phyloP scores from a whole-genome alignment of 2,329 filamentous ascomycete species.

The Escovopsis sp. region DNA sequence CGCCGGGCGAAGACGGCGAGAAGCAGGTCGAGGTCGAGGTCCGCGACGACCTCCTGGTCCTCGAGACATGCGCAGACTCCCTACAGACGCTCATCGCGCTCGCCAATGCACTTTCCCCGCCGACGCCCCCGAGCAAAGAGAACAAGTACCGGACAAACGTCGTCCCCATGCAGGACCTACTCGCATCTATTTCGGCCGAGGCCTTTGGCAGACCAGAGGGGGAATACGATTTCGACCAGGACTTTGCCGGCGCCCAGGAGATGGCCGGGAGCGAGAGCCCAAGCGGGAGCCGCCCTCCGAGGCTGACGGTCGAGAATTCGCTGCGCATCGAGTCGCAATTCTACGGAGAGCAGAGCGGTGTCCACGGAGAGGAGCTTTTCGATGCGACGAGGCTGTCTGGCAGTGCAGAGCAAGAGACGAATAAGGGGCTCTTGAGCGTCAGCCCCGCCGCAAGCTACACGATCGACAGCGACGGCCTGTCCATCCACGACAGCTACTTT shows the following conservation, averaged over 20 bases:
- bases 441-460: slow-evolving; percentile 12
- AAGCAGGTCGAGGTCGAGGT: slow-evolving; percentile 67
- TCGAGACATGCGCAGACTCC: slow-evolving; percentile 94
- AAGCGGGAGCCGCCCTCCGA: too few species aligned
- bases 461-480: slow-evolving; percentile 44
- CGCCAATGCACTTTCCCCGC: slow-evolving; percentile 66
- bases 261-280: slow-evolving; percentile 25
- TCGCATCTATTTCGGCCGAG: slow-evolving; percentile 80
- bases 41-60: slow-evolving; percentile 68
- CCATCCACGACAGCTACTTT: slow-evolving; percentile 69
- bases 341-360: slow-evolving; percentile 27
- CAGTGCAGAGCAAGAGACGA: slow-evolving; percentile 17
- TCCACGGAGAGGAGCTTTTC: slow-evolving; percentile 34
- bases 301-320: slow-evolving; percentile 13
- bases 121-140: slow-evolving; percentile 65
- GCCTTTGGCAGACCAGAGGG: slow-evolving; percentile 52
- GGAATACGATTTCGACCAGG: slow-evolving; percentile 47
- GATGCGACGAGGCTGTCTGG: slow-evolving; percentile 25
- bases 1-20: slow-evolving; percentile 35
- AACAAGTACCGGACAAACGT: slow-evolving; percentile 78
- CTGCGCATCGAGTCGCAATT: slow-evolving; percentile 30
- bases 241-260: slow-evolving; percentile 40
- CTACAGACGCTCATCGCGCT: slow-evolving; percentile 79
- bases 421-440: slow-evolving; percentile 21
- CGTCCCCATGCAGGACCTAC: slow-evolving; percentile 71